A percentile compares a stretch with the other conserved stretches of the same genome.
Conservation (phyloP, 2,329 filamentous ascomycete species). For the Annulohypoxylon truncatum region DNA sequence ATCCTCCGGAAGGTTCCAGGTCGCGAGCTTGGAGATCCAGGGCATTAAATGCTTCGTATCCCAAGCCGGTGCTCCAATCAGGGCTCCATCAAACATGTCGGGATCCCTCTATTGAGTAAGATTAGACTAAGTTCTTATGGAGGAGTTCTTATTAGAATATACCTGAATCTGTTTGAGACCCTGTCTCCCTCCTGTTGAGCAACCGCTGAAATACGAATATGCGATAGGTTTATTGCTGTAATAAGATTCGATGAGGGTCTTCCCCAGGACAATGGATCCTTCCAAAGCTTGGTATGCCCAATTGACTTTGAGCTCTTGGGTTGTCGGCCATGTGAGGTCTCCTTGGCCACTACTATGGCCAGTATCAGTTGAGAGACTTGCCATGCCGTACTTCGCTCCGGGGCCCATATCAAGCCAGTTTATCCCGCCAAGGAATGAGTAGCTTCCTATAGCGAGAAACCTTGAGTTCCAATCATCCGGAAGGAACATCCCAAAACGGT, state of each 20-base stretch:
- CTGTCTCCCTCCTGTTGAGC: conserved; percentile 66
- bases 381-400: conserved; percentile 46
- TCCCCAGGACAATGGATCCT: conserved; percentile 58
- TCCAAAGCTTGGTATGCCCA: conserved; percentile 53
- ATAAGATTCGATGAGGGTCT: conserved; percentile 57
- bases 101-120: conserved; percentile 57
- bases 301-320: conserved; percentile 47
- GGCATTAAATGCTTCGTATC: conserved; percentile 58
- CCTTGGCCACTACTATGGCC: conserved; percentile 48
- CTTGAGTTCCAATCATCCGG: conserved; percentile 47
- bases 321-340: conserved; percentile 51
- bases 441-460: conserved; percentile 45
- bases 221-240: conserved; percentile 55
- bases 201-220: conserved; percentile 63
- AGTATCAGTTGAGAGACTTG: conserved; percentile 52
- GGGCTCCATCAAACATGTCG: conserved; percentile 63
- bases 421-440: conserved; percentile 48
- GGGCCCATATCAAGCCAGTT: conserved; percentile 48
- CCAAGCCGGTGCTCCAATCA: conserved; percentile 60
- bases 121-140: neutral
- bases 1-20: conserved; percentile 57
- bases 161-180: conserved; percentile 60
- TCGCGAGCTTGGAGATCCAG: conserved; percentile 54
- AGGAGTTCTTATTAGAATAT: neutral
- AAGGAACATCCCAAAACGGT: conserved; percentile 49